Base-by-base conservation (phyloP, 23 red algal species). In the Cyanidioschyzon merolae region DNA sequence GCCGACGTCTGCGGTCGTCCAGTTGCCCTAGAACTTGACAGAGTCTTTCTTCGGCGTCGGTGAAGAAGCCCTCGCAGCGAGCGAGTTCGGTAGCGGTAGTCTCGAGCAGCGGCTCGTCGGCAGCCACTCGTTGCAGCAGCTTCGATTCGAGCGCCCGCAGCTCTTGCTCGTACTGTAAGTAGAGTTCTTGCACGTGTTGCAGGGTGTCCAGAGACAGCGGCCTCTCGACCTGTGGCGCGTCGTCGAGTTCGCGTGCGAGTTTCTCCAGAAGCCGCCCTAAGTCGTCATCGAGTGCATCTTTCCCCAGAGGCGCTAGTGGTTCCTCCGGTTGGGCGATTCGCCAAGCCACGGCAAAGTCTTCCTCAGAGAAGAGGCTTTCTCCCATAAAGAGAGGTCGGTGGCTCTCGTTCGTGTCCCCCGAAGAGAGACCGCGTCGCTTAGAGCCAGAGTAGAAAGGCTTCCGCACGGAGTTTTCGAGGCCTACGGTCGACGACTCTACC, bases 331-430 rank as follows among this genome's bases (percentile, higher is more conserved):
- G n/a, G 7, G 63, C 63, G n/a, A 35, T 27, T 35, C 63, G 63
- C 63, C 63, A 71, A 25, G 63, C 63, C 63, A 27, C 30, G 2
- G 7, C 63, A 71, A 71, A 71, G 7, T 71, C 63, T 35, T 71
- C 63, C 63, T 27, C 63, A 25, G 63, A 12, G 7, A 71, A 32
- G 12, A 71, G 12, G 63, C 12, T 57, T 24, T 24, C 15, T 57
- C 50, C 24, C n/a, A n/a, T n/a, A n/a, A n/a, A n/a, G n/a, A n/a
- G n/a, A n/a, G n/a, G n/a, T n/a, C n/a, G n/a, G n/a, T n/a, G n/a
- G n/a, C n/a, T n/a, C n/a, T n/a, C n/a, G n/a, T n/a, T n/a, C n/a
- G n/a, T n/a, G n/a, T n/a, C n/a, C n/a, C n/a, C n/a, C n/a, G n/a
- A n/a, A n/a, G n/a, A n/a, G n/a, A n/a, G n/a, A n/a, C n/a, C n/a